phyloP scores from a whole-genome alignment of 2,329 filamentous ascomycete genomes.

The Bipolaris gigantea region DNA sequence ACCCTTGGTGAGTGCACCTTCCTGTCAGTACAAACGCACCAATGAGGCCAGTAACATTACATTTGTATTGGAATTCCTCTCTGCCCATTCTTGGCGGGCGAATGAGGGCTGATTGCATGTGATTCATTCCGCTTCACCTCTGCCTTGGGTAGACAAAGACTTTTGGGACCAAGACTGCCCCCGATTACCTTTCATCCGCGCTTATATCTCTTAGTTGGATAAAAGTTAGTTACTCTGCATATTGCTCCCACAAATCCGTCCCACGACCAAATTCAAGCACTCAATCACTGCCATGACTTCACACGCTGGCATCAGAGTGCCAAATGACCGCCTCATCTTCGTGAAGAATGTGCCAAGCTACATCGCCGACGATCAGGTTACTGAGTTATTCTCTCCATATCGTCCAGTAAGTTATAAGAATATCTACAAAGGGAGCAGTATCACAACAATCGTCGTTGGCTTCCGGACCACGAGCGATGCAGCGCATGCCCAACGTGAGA shows the following conservation, averaged over 20 bases:
- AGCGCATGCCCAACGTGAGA: constrained; percentile 9
- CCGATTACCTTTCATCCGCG: not conserved
- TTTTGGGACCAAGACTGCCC: not conserved
- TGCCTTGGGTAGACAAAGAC: not conserved
- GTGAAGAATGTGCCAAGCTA: constrained; percentile 26
- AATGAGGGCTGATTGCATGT: not conserved
- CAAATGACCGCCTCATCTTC: constrained; percentile 20
- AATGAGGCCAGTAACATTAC: not conserved
- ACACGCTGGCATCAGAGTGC: not conserved
- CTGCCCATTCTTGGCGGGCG: not conserved
- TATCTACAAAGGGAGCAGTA: constrained; percentile 16
- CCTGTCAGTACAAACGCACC: not conserved
- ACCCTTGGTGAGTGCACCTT: not conserved
- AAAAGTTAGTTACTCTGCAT: not conserved
- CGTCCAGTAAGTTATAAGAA: constrained; percentile 19
- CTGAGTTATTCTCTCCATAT: constrained; percentile 10
- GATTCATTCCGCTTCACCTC: not conserved
- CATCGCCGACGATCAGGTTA: constrained; percentile 1
- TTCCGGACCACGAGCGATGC: constrained; percentile 15
- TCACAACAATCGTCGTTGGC: constrained; percentile 21
- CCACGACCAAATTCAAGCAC: not conserved
- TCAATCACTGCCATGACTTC: not conserved
- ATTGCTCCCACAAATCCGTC: not conserved
- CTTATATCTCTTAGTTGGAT: not conserved
- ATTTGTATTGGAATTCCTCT: not conserved